Conservation (phyloP, 441 rosid genomes). For the Adansonia rubrostipa region DNA sequence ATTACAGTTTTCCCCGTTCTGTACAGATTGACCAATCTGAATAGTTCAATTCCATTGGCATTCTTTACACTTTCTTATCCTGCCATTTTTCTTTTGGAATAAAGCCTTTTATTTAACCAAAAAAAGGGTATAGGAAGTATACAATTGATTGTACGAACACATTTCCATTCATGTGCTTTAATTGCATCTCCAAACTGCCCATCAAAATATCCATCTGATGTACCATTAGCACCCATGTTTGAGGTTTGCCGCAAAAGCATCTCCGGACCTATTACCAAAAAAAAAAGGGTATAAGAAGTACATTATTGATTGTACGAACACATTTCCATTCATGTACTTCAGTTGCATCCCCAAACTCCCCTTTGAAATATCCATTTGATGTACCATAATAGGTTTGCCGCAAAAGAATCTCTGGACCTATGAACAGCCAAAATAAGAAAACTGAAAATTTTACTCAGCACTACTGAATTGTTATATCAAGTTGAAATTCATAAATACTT, state of each 20-base stretch:
- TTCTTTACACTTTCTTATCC: neutral
- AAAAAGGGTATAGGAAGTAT: conserved; percentile 18
- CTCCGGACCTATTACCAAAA: conserved; percentile 46
- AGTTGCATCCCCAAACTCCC: too few relatives aligned
- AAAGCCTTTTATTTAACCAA: neutral
- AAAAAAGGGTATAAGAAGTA: too few relatives aligned
- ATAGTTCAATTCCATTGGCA: neutral
- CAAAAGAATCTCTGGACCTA: conserved; percentile 71
- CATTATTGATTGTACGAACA: too few relatives aligned
- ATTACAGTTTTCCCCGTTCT: neutral
- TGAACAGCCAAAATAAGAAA: conserved; percentile 23
- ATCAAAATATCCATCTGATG: conserved; percentile 56
- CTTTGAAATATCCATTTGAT: too few relatives aligned
- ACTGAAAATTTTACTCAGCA: neutral
- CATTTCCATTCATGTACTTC: too few relatives aligned
- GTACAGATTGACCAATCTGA: neutral
- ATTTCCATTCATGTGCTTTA: conserved; percentile 94
- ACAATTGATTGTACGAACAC: conserved; percentile 87
- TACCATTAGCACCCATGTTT: conserved; percentile 42
- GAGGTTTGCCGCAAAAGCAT: conserved; percentile 81
- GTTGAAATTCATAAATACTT: neutral
- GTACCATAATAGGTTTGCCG: too few relatives aligned
- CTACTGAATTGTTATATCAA: neutral
- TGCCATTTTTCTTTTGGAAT: conserved; percentile 6
- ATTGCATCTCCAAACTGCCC: conserved; percentile 87